Base-by-base conservation (phyloP, 2,329 filamentous ascomycete species). In the Aspergillus candidus region DNA sequence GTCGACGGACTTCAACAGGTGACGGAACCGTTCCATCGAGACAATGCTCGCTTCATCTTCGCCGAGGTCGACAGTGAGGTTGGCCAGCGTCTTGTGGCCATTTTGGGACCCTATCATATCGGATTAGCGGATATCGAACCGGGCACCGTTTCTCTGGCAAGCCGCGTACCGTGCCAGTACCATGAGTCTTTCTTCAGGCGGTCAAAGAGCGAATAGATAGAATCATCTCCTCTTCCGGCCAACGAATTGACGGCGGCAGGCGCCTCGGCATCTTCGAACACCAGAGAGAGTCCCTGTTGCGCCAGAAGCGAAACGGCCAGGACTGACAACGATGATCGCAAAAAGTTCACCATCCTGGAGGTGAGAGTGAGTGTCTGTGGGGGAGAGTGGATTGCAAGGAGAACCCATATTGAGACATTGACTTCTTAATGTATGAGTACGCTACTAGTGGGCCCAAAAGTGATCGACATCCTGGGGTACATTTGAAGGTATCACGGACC, bases 161-260 rank as follows among this genome's bases (percentile, higher is more conserved):
- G 17, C n/a, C 11, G 13, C 44, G 36, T 49, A 54, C 53, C 51
- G 36, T 38, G 44, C 51, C 53, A 55, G 39, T 52, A 54, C 41
- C 50, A 52, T 8, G 47, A 50, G 33, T 54, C 51, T 13, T 44
- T 42, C 12, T 30, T 44, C 40, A 47, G 42, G 13, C 48, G 43
- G 32, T 55, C 51, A n/a, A 55, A 43, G 38, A 32, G 13, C 6
- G 35, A 17, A 34, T 47, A 35, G 29, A 36, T 40, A n/a, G 48
- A 41, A 3, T 17, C 18, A 33, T 41, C 37, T 32, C 44, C 33
- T 22, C 40, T 35, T 12, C 43, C 27, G 27, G 34, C 32, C 32
- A 40, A 35, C n/a, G 22, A 13, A 17, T 39, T 27, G 29, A 45
- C 27, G 38, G 33, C 27, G 15, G 44, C 33, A 13, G 47, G 46